Percentiles rank a stretch among this genome's conserved stretches.
phyloP scores from a whole-genome alignment of 2,329 filamentous ascomycete genomes.

The Mycogone perniciosa region DNA sequence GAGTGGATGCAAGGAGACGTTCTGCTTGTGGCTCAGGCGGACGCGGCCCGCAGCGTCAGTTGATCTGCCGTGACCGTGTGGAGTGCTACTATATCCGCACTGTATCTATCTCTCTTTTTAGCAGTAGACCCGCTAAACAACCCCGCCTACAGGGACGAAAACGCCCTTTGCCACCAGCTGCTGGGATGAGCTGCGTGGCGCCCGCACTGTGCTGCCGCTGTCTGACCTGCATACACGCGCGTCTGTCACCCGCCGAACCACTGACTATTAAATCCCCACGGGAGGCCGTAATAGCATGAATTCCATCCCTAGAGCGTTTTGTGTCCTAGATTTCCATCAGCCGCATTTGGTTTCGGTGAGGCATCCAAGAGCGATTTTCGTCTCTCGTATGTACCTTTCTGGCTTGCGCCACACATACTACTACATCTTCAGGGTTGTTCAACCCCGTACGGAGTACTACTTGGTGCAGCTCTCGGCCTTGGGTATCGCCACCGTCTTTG shows the following conservation, averaged over 20 bases:
- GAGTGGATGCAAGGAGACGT: background rate
- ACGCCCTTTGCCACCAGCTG: background rate
- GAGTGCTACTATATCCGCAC: background rate
- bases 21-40: slow-evolving; percentile 4
- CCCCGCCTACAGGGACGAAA: background rate
- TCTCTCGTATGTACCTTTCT: too few species aligned
- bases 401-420: too few species aligned
- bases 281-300: background rate
- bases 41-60: slow-evolving; percentile 7
- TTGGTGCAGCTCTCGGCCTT: too few species aligned
- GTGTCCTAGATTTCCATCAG: background rate
- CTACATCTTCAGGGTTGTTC: too few species aligned
- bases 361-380: too few species aligned
- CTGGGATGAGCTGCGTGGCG: background rate
- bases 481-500: too few species aligned
- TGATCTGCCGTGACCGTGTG: background rate
- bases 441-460: too few species aligned
- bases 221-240: slow-evolving; percentile 14
- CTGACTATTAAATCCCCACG: slow-evolving; percentile 8
- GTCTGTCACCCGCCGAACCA: slow-evolving; percentile 4
- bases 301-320: background rate
- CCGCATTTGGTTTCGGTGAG: background rate
- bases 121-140: background rate
- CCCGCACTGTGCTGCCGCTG: slow-evolving; percentile 8
- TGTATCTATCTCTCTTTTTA: slow-evolving; percentile 7